Base-by-base conservation (phyloP, 345 rosid genomes). In the Cardamine resedifolia region DNA sequence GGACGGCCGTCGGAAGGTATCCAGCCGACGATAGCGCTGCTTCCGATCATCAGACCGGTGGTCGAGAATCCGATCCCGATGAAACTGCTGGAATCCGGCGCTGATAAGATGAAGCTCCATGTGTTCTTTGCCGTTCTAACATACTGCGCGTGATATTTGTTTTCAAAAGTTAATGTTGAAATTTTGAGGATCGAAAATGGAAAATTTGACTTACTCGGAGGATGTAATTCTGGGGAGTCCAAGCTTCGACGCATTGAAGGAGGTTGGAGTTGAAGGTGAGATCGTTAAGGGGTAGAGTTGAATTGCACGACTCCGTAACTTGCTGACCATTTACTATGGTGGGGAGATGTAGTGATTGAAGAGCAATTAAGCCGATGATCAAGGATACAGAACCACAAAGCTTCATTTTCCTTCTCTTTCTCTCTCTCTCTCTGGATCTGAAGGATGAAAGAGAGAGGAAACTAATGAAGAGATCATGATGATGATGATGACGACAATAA, bases 11-110 rank as follows among this genome's bases (percentile, higher is more conserved):
- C 76, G 0, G 74, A 4, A 7, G 93, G 77, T 24, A 87, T 3
- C 96, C 96, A 92, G 5, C 96, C 98, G 5, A 89, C 96, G 66
- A 90, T 45, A 0, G 98, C 96, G 49, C 92, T 90, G 1, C 92
- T 81, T 19, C 97, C 92, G 11, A 79, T 79, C 98, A 93, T 93
- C 24, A 3, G 4, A 1, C 88, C 91, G 58, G 56, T 58, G 67
- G 66, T 67, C 4, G 98, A 93, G 75, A 93, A 93, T 43, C 97
- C 98, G 39, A 90, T 83, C 3, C 81, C 98, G 7, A 89, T 47
- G 66, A 38, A 90, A 7, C 83, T 63, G 44, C 70, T 77, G 3
- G 82, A 19, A 38, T 76, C 79, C 0, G 87, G 92, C 1, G 90
- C 78, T 8, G 97, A 93, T 2, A 90, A 81, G n/a, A 90, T 83